These are phyloP conservation scores for Tanacetum coccineum DNA, from an alignment of 129 eudicot species.

Conservation along the genomic window DNA sequence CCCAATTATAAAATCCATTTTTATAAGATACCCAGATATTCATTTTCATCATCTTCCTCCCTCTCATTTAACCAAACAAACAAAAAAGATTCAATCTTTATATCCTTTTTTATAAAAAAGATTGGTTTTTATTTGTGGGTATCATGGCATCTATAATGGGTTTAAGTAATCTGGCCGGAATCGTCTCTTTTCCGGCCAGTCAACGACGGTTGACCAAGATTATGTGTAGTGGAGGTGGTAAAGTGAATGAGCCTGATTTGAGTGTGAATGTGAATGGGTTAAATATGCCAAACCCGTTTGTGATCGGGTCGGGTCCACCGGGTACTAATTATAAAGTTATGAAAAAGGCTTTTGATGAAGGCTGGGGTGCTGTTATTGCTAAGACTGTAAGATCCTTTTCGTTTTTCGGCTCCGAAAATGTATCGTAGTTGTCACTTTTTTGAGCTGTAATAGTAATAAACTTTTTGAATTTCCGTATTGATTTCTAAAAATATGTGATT, in stretches of 20 bases:
- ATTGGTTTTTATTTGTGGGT: not conserved
- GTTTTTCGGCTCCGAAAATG: no score
- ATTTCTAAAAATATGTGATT: no score
- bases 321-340: conserved; percentile 93
- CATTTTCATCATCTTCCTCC: conserved; percentile 18
- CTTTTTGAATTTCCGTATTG: no score
- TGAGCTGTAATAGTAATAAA: no score
- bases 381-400: conserved; percentile 69
- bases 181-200: conserved; percentile 35
- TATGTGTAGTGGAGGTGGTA: conserved; percentile 24
- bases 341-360: conserved; percentile 98
- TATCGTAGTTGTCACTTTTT: no score
- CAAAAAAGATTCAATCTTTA: not conserved
- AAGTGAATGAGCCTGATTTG: conserved; percentile 67
- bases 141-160: conserved; percentile 47
- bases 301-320: conserved; percentile 99
- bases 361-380: conserved; percentile 99
- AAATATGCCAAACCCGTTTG: conserved; percentile 97
- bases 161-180: conserved; percentile 21
- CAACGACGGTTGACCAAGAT: conserved; percentile 38
- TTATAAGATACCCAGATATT: conserved; percentile 9
- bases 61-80: no score
- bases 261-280: conserved; percentile 83
- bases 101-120: not conserved
- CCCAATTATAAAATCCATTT: not conserved